Evolutionary conservation across 805 yeast species (phyloP), one percentile per base, ranked within the genome.

Genomic region (Lipomyces starkeyi): DNA sequence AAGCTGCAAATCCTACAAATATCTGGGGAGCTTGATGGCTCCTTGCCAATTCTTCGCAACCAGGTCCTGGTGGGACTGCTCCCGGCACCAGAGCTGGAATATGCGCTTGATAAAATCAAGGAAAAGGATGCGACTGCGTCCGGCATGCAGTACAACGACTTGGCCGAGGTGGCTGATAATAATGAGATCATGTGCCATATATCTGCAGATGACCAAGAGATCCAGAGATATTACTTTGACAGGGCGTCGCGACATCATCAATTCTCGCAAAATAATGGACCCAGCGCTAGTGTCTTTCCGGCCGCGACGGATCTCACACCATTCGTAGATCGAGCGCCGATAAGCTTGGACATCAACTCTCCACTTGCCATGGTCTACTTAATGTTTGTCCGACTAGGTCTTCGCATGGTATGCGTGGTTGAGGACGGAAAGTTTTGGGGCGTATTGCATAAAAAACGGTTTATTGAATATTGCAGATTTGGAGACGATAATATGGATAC

Each of bases 331-430:
- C 71, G 75, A 20, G 77, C 82, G 5, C 88, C 88, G 0, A 78
- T 86, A 8, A 81, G 81, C 58, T 71, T 86, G 54, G 85, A 84
- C 64, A 72, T 83, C 47, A 78, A 81, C 61, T 80, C 86, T 20
- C 86, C 86, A 11, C 73, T 86, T 35, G 79, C 85, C 7, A 77
- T 86, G 68, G 87, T 85, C 2, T 84, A 85, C 65, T 77, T 82
- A 74, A 77, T 86, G 27, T 86, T 86, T 74, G 82, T 84, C 57
- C 82, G 83, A 71, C 76, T 86, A 43, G 89, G 89, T 0, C 82
- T 80, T 49, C 74, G 88, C 56, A 78, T 78, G 62, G 84, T 85
- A 1, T 81, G 85, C 64, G 83, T 85, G 0, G 74, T 83, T 32
- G 80, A 80, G 61, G 79, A 82, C 37, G 88, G 87, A 13, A 75